phyloP scores from a whole-genome alignment of 768 basidiomycete species.

The Mrakia frigida region DNA sequence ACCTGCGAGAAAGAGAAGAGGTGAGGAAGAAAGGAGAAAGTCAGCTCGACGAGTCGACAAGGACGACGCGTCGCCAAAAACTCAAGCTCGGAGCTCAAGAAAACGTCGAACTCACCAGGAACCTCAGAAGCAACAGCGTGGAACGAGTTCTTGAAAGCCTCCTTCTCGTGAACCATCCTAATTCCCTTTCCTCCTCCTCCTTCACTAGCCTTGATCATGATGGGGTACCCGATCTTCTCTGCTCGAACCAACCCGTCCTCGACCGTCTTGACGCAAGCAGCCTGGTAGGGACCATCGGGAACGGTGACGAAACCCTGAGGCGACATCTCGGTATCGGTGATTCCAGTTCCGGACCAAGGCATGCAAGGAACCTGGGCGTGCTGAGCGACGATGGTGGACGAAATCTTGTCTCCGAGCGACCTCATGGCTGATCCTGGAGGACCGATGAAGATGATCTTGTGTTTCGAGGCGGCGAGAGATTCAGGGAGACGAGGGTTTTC shows the following conservation, averaged over 20 bases:
- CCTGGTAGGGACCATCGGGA: constrained; percentile 78
- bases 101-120: constrained; percentile 60
- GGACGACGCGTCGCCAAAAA: not conserved
- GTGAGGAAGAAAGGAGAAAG: not conserved
- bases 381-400: constrained; percentile 98
- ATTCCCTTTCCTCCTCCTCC: constrained; percentile 99
- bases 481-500: constrained; percentile 97
- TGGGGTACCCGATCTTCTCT: constrained; percentile 85
- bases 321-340: constrained; percentile 76
- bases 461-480: constrained; percentile 79
- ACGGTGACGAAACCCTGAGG: constrained; percentile 87
- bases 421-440: constrained; percentile 99
- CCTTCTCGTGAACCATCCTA: constrained; percentile 78
- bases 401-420: constrained; percentile 98
- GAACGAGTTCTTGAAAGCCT: constrained; percentile 89
- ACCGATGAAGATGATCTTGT: constrained; percentile 98
- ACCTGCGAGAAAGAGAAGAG: constrained; percentile 48
- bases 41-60: constrained; percentile 6
- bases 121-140: constrained; percentile 92
- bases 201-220: constrained; percentile 99
- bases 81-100: constrained; percentile 27
- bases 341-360: constrained; percentile 97
- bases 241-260: constrained; percentile 80
- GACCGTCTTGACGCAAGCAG: constrained; percentile 80
- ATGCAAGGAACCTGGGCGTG: constrained; percentile 94